These are phyloP conservation scores for Linum tenue DNA, from an alignment of 345 rosid genomes.

Conservation along the genomic window DNA sequence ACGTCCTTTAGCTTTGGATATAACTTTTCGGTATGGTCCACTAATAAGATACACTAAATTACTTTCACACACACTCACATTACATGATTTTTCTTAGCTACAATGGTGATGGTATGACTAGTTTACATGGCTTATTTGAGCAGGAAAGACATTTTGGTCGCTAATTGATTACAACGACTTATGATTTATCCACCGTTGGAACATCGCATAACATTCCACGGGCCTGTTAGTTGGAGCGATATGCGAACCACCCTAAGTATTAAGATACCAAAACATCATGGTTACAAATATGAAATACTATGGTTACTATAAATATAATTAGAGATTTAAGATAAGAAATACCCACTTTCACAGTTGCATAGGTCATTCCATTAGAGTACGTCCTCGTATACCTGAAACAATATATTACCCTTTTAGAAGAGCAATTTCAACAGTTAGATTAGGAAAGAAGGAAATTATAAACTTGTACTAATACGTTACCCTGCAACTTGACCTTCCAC, in stretches of 20 bases:
- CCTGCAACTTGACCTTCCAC: conserved; percentile 27
- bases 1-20: no score
- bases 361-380: conserved; percentile 8
- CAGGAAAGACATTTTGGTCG: neutral
- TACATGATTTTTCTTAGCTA: no score
- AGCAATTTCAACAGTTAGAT: neutral
- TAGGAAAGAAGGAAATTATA: neutral
- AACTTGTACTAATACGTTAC: conserved; percentile 1
- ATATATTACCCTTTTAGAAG: neutral
- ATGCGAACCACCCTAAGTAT: conserved; percentile 26
- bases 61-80: no score
- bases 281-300: neutral
- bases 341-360: conserved; percentile 23
- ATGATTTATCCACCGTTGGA: conserved; percentile 17
- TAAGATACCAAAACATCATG: neutral
- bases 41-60: no score
- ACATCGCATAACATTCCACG: conserved; percentile 18
- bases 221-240: conserved; percentile 27
- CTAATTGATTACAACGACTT: neutral
- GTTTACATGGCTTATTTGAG: no score
- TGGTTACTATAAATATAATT: neutral
- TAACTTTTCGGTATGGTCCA: no score
- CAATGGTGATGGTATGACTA: no score
- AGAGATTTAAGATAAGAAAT: neutral
- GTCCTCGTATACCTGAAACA: conserved; percentile 6